Evolutionary conservation across 768 basidiomycete genomes (phyloP).

Genomic region (Lepiota subincarnata): DNA sequence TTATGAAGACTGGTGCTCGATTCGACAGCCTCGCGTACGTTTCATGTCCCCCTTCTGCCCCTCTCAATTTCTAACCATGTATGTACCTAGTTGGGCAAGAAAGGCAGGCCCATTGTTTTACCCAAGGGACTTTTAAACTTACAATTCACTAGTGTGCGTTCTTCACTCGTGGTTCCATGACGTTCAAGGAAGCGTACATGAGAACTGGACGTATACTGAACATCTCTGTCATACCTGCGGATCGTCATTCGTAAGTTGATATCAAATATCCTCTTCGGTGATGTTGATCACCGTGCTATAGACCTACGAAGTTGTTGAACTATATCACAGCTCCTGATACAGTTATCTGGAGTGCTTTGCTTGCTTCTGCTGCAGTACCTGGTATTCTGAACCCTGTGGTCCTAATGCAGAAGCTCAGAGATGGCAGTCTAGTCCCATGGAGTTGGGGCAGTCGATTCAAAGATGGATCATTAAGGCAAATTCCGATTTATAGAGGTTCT

Average conservation of each 20-base stretch:
- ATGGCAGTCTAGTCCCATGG: constrained; percentile 82
- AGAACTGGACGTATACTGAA: constrained; percentile 92
- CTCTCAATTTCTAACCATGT: constrained; percentile 1
- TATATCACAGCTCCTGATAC: constrained; percentile 95
- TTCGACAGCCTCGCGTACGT: constrained; percentile 74
- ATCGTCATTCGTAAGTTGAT: constrained; percentile 70
- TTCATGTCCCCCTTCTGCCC: not conserved
- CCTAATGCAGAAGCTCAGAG: constrained; percentile 84
- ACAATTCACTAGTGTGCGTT: constrained; percentile 58
- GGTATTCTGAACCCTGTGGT: constrained; percentile 95
- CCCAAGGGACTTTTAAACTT: not conserved
- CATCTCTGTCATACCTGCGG: constrained; percentile 88
- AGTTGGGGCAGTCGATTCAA: constrained; percentile 94
- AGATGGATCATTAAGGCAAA: constrained; percentile 81
- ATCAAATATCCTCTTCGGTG: not conserved
- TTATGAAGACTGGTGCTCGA: constrained; percentile 87
- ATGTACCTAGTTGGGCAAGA: constrained; percentile 65
- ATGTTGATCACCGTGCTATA: constrained; percentile 23
- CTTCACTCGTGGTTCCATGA: constrained; percentile 91
- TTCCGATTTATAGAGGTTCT: not conserved
- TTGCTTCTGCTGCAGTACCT: constrained; percentile 93
- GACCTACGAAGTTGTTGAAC: constrained; percentile 93
- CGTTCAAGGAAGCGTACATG: constrained; percentile 92
- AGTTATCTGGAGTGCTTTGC: constrained; percentile 72
- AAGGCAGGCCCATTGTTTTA: constrained; percentile 50